Evolutionary conservation across 306 rosid species (phyloP).

Genomic region (Sphenostylis stenocarpa): DNA sequence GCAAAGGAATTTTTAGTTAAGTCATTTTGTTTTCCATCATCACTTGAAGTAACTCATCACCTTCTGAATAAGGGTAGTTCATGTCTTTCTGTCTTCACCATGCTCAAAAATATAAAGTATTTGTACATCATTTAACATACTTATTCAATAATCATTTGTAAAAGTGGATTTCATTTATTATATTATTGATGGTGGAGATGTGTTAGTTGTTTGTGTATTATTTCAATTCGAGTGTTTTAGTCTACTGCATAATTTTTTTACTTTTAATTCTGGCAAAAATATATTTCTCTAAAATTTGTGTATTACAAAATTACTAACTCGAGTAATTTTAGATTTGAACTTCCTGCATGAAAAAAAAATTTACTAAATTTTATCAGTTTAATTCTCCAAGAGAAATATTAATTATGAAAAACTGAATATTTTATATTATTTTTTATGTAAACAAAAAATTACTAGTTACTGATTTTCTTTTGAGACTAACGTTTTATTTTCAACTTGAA

Average conservation of each 20-base stretch:
- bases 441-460: too few species aligned
- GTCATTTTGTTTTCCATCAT: neutral
- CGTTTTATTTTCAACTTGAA: too few species aligned
- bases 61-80: neutral
- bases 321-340: too few species aligned
- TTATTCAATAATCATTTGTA: neutral
- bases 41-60: neutral
- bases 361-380: too few species aligned
- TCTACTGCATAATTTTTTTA: neutral
- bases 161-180: neutral
- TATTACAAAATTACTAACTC: too few species aligned
- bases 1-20: slow-evolving; percentile 21
- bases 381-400: too few species aligned
- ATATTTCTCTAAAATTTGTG: too few species aligned
- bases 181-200: neutral
- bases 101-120: neutral
- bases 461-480: too few species aligned
- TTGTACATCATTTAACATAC: neutral
- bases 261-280: neutral
- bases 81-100: neutral
- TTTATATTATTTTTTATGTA: too few species aligned
- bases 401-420: too few species aligned
- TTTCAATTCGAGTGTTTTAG: too few species aligned
- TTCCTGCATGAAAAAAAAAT: too few species aligned
- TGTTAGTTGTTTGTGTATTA: neutral